A percentile compares a stretch with the other conserved stretches of the same genome.
Conservation (phyloP, 225 moss, liverwort and hornwort genomes). For the Antitrichia curtipendula region DNA sequence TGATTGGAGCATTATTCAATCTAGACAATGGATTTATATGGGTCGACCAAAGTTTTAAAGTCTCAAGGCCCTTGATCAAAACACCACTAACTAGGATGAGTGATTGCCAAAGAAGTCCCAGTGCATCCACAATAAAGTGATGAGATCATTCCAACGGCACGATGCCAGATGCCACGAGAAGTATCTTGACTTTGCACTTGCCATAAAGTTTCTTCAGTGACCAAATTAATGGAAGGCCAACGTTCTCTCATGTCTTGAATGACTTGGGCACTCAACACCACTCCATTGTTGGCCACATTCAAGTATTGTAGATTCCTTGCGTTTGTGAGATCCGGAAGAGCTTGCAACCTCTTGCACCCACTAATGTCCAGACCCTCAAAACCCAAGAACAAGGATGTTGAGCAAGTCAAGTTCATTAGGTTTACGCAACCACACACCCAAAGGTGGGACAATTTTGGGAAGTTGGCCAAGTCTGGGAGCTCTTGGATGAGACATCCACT, state of each 20-base stretch:
- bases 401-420: background rate
- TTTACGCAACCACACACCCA: rapidly evolving
- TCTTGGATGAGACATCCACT: rapidly evolving
- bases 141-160: rapidly evolving
- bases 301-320: rapidly evolving
- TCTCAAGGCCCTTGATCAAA: background rate
- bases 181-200: background rate
- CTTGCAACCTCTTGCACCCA: background rate
- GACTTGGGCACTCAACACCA: background rate
- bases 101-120: background rate
- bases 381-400: rapidly evolving
- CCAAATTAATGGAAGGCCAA: background rate
- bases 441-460: rapidly evolving
- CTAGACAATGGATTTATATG: rapidly evolving
- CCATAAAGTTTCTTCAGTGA: background rate
- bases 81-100: background rate
- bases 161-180: background rate
- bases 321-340: background rate
- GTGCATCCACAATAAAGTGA: background rate
- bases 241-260: background rate
- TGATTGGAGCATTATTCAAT: background rate
- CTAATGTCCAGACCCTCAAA: rapidly evolving
- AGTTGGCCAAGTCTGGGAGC: background rate
- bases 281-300: too few species aligned
- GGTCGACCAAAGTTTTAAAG: background rate